Conservation (phyloP, 2,329 filamentous ascomycete genomes). For the Calonectria henricotiae region DNA sequence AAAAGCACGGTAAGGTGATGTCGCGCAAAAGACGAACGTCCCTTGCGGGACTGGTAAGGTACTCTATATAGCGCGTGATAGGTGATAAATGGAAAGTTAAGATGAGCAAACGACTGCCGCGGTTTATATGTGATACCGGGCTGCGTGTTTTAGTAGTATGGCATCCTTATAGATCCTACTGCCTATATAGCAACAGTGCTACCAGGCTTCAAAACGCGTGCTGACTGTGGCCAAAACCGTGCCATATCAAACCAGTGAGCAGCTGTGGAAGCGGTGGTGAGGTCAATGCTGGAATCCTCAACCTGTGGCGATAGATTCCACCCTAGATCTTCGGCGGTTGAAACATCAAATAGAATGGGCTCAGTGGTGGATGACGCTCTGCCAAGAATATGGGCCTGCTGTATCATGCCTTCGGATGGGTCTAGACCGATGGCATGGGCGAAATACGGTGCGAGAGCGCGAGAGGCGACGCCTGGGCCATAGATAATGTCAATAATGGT, state of each 20-base stretch:
- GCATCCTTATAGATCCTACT: slow-evolving; percentile 52
- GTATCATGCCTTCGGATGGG: slow-evolving; percentile 70
- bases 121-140: background rate
- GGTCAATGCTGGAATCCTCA: slow-evolving; percentile 61
- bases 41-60: too few relatives aligned
- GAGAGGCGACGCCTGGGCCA: slow-evolving; percentile 68
- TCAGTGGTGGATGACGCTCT: slow-evolving; percentile 52
- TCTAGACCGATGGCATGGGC: slow-evolving; percentile 66
- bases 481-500: slow-evolving; percentile 71
- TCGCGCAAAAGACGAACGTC: too few relatives aligned
- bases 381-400: slow-evolving; percentile 60
- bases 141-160: too few relatives aligned
- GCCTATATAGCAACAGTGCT: slow-evolving; percentile 71
- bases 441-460: slow-evolving; percentile 66
- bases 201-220: slow-evolving; percentile 65
- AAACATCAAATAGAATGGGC: slow-evolving; percentile 59
- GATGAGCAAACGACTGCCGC: background rate
- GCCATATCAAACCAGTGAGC: slow-evolving; percentile 74
- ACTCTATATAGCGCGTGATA: too few relatives aligned
- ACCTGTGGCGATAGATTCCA: slow-evolving; percentile 52
- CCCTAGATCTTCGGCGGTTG: slow-evolving; percentile 64
- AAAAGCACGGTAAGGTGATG: too few relatives aligned
- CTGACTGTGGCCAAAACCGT: slow-evolving; percentile 66
- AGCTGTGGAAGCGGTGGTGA: slow-evolving; percentile 68
- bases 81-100: background rate